Evolutionary conservation across 768 basidiomycete species (phyloP), one percentile per base, ranked within the genome.

Genomic region (Pleurotus cornucopiae): DNA sequence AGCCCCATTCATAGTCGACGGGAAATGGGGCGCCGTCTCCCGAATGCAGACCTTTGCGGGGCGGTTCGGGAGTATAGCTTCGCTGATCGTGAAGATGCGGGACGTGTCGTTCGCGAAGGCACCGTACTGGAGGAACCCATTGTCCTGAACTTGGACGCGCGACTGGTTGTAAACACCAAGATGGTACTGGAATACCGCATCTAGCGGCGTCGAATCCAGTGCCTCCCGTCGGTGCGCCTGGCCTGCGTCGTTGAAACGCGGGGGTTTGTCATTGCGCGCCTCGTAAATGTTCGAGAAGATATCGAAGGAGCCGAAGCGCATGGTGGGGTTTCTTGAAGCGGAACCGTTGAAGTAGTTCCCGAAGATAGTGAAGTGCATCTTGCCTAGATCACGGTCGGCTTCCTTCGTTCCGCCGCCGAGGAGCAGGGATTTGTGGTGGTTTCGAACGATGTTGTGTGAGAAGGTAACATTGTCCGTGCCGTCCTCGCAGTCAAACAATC

Each of bases 391-490:
- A 11, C 57, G 44, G 52, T 54, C 51, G 12, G 57, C 54, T 39
- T 63, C 57, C 34, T 61, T 63, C 13, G 61, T 59, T n/a, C 57
- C 60, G 2, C 54, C 57, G 30, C 54, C 62, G 18, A 57, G 49
- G 7, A 63, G 44, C 26, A 61, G 55, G 5, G 58, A 63, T 38
- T 61, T 63, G 39, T 61, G 60, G 44, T 63, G 62, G 39, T 63
- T 63, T 9, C 55, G 60, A 30, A 63, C 52, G 41, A 61, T 58
- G 44, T 63, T 58, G 45, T 63, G 62, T n/a, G 62, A 63, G 45
- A 60, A 63, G 2, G 62, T 63, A 6, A 63, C 53, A 39, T 63
- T 63, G 55, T 63, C 62, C 23, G 57, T 54, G 6, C 57, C 62
- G 26, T 63, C 62, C 46, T 60, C 61, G 39, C 55, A 57, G 40